phyloP scores from a whole-genome alignment of 352 stramenopile species.

The Globisporangium abappressorium region DNA sequence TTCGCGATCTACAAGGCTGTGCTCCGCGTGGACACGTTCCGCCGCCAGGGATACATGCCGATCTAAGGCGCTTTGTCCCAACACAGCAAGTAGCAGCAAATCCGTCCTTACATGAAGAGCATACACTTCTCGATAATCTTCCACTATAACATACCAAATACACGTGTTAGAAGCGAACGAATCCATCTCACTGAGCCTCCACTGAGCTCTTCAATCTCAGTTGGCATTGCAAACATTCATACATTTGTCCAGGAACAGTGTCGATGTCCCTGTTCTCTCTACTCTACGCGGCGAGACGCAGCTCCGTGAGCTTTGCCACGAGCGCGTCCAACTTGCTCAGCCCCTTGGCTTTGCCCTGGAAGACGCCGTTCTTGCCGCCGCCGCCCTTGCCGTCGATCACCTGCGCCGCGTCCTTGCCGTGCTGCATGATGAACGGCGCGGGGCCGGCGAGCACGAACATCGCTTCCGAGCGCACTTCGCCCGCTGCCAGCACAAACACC shows the following conservation, averaged over 20 bases:
- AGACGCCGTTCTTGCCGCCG: slow-evolving; percentile 65
- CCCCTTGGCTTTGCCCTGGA: slow-evolving; percentile 76
- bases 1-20: slow-evolving; percentile 59
- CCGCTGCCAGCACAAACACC: slow-evolving; percentile 34
- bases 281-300: slow-evolving; percentile 19
- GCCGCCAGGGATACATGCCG: slow-evolving; percentile 49
- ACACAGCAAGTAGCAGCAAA: background rate
- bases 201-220: background rate
- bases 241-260: too few species aligned
- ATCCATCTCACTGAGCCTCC: background rate
- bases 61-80: slow-evolving; percentile 14
- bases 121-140: background rate
- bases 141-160: background rate
- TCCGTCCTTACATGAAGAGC: background rate
- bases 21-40: slow-evolving; percentile 34
- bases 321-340: slow-evolving; percentile 48
- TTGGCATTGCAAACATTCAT: background rate
- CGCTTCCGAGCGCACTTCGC: slow-evolving; percentile 48
- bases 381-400: slow-evolving; percentile 76
- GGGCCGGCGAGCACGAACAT: slow-evolving; percentile 68
- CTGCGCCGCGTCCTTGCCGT: slow-evolving; percentile 51
- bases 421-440: slow-evolving; percentile 42
- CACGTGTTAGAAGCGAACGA: slow-evolving; percentile 4
- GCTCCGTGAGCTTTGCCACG: slow-evolving; percentile 38
- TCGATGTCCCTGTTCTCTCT: background rate